Evolutionary conservation across 768 basidiomycete genomes (phyloP).

Genomic region (Tulasnella sp.): DNA sequence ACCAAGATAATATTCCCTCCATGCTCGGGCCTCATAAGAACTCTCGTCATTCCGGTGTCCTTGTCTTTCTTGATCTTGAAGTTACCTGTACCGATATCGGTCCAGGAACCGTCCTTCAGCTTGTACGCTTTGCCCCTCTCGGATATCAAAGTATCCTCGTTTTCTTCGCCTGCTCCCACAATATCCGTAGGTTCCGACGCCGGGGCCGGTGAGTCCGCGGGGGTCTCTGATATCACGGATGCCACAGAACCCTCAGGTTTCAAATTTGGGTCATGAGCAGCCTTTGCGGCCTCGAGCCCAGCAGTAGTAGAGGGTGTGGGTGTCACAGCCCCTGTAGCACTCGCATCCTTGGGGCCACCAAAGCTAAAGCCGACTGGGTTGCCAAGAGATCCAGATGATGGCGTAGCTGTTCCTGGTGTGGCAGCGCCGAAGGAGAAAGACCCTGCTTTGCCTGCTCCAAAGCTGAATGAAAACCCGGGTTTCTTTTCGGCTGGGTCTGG

Average conservation of each 20-base stretch:
- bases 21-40: slow-evolving; percentile 17
- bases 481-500: slow-evolving; percentile 14
- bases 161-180: slow-evolving; percentile 26
- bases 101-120: slow-evolving; percentile 24
- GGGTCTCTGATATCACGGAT: neutral
- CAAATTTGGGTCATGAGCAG: neutral
- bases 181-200: neutral
- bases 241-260: neutral
- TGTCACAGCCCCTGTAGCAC: neutral
- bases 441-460: slow-evolving; percentile 9
- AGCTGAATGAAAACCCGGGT: slow-evolving; percentile 15
- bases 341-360: neutral
- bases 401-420: neutral
- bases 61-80: slow-evolving; percentile 27
- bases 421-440: neutral
- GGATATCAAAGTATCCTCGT: slow-evolving; percentile 14
- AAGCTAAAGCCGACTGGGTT: slow-evolving; percentile 28
- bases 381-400: slow-evolving; percentile 20
- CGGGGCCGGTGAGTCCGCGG: neutral
- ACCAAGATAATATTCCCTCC: slow-evolving; percentile 21
- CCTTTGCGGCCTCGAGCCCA: slow-evolving; percentile 6
- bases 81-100: slow-evolving; percentile 16
- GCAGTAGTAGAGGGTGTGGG: slow-evolving; percentile 18
- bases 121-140: slow-evolving; percentile 19
- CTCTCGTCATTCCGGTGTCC: slow-evolving; percentile 26